These are phyloP conservation scores for Leccinum angustisporum DNA, from an alignment of 1,284 basidiomycete genomes.

Conservation along the genomic window DNA sequence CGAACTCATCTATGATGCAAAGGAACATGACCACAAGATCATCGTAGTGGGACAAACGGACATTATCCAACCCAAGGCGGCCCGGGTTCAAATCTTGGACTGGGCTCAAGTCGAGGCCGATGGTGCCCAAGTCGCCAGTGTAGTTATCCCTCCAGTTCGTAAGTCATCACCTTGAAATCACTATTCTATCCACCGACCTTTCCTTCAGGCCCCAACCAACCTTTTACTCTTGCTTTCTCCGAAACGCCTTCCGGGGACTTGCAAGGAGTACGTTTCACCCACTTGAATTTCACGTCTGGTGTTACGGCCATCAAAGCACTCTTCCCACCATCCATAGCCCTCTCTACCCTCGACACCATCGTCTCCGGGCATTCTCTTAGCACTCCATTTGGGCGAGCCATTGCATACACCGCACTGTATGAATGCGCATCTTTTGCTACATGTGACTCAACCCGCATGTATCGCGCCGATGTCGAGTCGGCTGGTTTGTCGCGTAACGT, in stretches of 20 bases:
- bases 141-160: slow-evolving; percentile 18
- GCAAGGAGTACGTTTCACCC: slow-evolving; percentile 65
- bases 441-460: slow-evolving; percentile 53
- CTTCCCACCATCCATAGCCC: slow-evolving; percentile 58
- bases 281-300: slow-evolving; percentile 77
- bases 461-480: slow-evolving; percentile 29
- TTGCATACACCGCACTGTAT: slow-evolving; percentile 74
- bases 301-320: slow-evolving; percentile 68
- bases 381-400: slow-evolving; percentile 67
- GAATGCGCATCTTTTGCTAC: slow-evolving; percentile 74
- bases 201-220: slow-evolving; percentile 53
- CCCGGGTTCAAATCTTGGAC: slow-evolving; percentile 51
- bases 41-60: slow-evolving; percentile 65
- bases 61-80: slow-evolving; percentile 40
- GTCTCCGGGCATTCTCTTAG: slow-evolving; percentile 70
- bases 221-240: slow-evolving; percentile 70
- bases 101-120: slow-evolving; percentile 67
- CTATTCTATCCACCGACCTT: not conserved
- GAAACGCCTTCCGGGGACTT: slow-evolving; percentile 49
- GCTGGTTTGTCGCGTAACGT: slow-evolving; percentile 33
- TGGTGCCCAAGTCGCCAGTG: slow-evolving; percentile 42
- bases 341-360: slow-evolving; percentile 70
- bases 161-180: slow-evolving; percentile 10
- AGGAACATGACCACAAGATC: slow-evolving; percentile 54
- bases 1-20: slow-evolving; percentile 63